phyloP scores from a whole-genome alignment of 2,329 filamentous ascomycete species.

The Fusarium brevicatenulatum region DNA sequence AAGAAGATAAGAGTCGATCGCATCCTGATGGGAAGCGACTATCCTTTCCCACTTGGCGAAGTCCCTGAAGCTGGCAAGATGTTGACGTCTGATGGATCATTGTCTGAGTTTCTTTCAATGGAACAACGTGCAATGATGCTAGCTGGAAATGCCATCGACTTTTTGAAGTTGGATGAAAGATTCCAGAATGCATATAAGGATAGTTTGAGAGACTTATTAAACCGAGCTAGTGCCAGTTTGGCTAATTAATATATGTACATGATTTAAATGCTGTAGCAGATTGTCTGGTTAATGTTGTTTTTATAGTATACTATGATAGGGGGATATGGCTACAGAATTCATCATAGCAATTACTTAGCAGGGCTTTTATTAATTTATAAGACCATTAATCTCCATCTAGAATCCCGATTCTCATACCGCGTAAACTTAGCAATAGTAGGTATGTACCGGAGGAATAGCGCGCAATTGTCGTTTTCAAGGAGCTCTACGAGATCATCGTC shows the following conservation, averaged over 20 bases:
- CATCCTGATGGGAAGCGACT: neutral
- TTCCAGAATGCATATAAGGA: neutral
- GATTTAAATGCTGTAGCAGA: too few relatives aligned
- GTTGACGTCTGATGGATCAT: neutral
- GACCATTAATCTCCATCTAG: too few relatives aligned
- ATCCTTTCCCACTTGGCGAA: neutral
- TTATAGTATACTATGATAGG: too few relatives aligned
- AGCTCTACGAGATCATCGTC: too few relatives aligned
- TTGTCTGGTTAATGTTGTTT: too few relatives aligned
- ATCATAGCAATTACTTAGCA: too few relatives aligned
- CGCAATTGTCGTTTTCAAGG: too few relatives aligned
- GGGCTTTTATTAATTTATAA: too few relatives aligned
- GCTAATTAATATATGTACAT: neutral
- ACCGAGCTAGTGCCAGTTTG: rapidly evolving
- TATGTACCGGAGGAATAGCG: too few relatives aligned
- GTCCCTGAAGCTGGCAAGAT: neutral
- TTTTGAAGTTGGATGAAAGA: neutral
- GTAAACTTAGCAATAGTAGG: too few relatives aligned
- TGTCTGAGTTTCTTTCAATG: neutral
- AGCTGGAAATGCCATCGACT: neutral
- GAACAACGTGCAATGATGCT: neutral
- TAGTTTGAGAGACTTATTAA: neutral
- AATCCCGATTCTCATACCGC: too few relatives aligned
- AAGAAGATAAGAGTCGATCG: neutral
- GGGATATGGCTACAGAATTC: too few relatives aligned